These are phyloP conservation scores for Pichia sp. DNA, from an alignment of 1,139 yeast species.

Conservation along the genomic window DNA sequence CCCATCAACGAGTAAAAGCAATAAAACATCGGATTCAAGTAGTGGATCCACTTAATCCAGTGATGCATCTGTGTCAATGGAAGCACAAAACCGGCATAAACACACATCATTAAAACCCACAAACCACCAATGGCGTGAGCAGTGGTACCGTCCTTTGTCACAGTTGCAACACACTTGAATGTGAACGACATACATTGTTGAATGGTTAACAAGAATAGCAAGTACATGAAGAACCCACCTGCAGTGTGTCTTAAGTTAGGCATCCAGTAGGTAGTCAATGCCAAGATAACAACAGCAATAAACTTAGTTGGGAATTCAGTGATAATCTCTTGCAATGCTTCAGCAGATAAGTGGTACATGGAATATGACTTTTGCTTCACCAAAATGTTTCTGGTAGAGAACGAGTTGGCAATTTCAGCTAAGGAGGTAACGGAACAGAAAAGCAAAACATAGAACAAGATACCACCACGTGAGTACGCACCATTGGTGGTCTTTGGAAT, in stretches of 20 bases:
- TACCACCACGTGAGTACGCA: conserved; percentile 37
- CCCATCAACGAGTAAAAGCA: conserved; percentile 52
- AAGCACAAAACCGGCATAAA: conserved; percentile 54
- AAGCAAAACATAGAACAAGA: conserved; percentile 39
- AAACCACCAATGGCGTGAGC: conserved; percentile 53
- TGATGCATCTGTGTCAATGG: conserved; percentile 56
- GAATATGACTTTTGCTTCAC: conserved; percentile 42
- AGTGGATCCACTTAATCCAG: conserved; percentile 60
- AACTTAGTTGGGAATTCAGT: conserved; percentile 39
- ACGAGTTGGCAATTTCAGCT: conserved; percentile 39
- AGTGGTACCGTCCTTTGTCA: conserved; percentile 43
- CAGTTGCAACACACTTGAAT: conserved; percentile 45
- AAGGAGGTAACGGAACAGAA: conserved; percentile 41
- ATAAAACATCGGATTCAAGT: conserved; percentile 50
- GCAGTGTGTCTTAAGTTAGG: conserved; percentile 39
- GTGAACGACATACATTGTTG: conserved; percentile 38
- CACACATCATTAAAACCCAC: conserved; percentile 40
- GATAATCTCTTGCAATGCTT: conserved; percentile 40
- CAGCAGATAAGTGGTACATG: conserved; percentile 43
- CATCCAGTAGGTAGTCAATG: conserved; percentile 39
- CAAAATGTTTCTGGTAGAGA: conserved; percentile 40
- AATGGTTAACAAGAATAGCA: conserved; percentile 39
- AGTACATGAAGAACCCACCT: conserved; percentile 40
- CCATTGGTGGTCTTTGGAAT: conserved; percentile 32
- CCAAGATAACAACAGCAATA: conserved; percentile 33